Percentiles rank a stretch among this genome's conserved stretches.
These are phyloP conservation scores for Plasmodium cynomolgi DNA, from an alignment of 169 alveolate species.

Conservation along the genomic window DNA sequence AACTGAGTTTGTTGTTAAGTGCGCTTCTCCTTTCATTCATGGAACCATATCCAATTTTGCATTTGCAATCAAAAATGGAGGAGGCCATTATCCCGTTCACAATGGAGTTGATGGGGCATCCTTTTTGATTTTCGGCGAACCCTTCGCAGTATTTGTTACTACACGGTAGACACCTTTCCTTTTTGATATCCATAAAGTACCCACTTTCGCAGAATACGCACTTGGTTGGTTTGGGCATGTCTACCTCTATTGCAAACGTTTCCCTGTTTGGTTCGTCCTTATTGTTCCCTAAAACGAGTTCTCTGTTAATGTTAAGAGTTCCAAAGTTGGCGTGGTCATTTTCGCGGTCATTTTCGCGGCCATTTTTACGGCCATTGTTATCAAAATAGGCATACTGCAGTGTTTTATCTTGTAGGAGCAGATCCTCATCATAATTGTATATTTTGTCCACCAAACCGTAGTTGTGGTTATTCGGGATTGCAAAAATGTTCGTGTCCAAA, in stretches of 20 bases:
- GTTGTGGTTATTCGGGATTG: conserved; percentile 20
- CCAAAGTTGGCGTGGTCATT: not conserved
- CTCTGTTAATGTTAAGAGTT: not conserved
- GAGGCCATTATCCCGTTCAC: conserved; percentile 14
- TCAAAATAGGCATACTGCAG: conserved; percentile 47
- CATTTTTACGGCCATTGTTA: not conserved
- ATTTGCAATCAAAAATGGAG: conserved; percentile 62
- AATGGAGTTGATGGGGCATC: conserved; percentile 79
- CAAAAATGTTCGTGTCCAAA: conserved; percentile 17
- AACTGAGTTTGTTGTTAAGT: conserved; percentile 15
- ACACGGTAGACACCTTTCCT: conserved; percentile 77
- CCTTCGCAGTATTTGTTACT: conserved; percentile 81
- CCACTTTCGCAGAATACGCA: conserved; percentile 82
- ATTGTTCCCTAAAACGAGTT: not conserved
- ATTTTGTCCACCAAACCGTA: conserved; percentile 41
- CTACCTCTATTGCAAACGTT: conserved; percentile 74
- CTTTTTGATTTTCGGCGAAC: conserved; percentile 66
- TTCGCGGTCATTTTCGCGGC: not conserved
- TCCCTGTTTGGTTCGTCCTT: not conserved
- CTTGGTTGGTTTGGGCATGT: conserved; percentile 64
- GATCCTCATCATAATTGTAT: conserved; percentile 50
- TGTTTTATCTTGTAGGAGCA: conserved; percentile 7
- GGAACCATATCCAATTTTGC: conserved; percentile 73
- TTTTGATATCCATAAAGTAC: conserved; percentile 67
- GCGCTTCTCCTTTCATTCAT: conserved; percentile 63